These are phyloP conservation scores for Vitis hybrid DNA, from an alignment of 177 flowering plant genomes.

Conservation along the genomic window DNA sequence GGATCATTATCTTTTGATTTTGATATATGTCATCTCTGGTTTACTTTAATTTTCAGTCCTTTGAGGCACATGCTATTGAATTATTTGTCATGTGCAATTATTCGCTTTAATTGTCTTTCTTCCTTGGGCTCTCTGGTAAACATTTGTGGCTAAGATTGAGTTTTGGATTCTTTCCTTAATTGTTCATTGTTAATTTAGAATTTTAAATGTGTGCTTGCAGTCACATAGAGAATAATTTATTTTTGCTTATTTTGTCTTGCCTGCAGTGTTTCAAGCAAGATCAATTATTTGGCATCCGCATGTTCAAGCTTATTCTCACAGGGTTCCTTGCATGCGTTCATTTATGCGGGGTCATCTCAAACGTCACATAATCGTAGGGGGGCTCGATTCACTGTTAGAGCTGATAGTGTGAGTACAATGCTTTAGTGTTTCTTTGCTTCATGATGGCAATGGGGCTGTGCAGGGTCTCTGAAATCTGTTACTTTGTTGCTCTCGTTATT, in stretches of 20 bases:
- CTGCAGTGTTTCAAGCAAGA: constrained; percentile 44
- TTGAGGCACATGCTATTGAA: no score
- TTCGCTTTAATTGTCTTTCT: no score
- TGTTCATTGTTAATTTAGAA: background rate
- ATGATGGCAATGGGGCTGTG: background rate
- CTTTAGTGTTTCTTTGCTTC: background rate
- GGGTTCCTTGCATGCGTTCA: constrained; percentile 42
- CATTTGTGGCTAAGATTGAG: background rate
- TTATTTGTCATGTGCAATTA: no score
- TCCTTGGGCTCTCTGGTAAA: background rate
- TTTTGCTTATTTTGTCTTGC: background rate
- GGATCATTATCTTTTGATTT: no score
- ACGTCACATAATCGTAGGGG: constrained; percentile 42
- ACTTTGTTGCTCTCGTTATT: background rate
- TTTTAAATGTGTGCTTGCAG: background rate
- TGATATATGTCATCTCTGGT: no score
- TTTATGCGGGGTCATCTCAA: constrained; percentile 33
- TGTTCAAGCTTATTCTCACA: constrained; percentile 57
- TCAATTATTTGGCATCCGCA: constrained; percentile 41
- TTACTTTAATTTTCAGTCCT: no score
- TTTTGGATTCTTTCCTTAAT: background rate
- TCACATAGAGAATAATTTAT: background rate
- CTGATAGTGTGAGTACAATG: constrained; percentile 58
- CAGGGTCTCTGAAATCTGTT: background rate
- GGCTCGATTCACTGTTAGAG: constrained; percentile 65